Percentiles rank a stretch among this genome's conserved stretches.
Conservation (phyloP, 805 yeast species). For the Scheffersomyces lignosus region DNA sequence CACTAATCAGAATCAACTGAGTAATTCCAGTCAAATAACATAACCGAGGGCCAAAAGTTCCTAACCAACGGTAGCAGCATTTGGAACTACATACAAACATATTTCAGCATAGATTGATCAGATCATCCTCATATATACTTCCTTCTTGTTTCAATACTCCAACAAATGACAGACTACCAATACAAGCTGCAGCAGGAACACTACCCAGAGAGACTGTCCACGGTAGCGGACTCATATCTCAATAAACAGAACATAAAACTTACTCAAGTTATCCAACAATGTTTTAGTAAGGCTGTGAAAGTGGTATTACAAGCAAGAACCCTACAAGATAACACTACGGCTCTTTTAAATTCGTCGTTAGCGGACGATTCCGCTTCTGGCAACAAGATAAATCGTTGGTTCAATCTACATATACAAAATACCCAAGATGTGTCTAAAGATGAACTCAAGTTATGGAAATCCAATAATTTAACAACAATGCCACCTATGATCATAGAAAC, state of each 20-base stretch:
- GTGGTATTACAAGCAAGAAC: constrained; percentile 52
- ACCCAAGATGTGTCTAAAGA: constrained; percentile 43
- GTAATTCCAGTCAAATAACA: no score
- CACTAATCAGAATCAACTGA: no score
- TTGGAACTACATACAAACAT: no score
- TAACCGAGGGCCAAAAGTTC: no score
- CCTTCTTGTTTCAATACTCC: no score
- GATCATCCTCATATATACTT: no score
- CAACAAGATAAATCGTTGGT: constrained; percentile 58
- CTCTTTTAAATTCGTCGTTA: constrained; percentile 9
- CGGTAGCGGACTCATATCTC: constrained; percentile 7
- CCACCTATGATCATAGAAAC: constrained; percentile 90
- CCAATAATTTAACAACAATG: constrained; percentile 41
- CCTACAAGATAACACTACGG: constrained; percentile 14
- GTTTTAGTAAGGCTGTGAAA: constrained; percentile 63
- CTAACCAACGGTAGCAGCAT: no score
- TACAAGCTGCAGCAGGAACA: not conserved
- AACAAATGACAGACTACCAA: no score
- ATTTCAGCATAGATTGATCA: no score
- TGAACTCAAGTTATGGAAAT: constrained; percentile 65
- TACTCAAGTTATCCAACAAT: constrained; percentile 53
- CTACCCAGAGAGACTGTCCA: not conserved
- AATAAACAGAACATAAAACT: constrained; percentile 33
- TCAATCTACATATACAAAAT: constrained; percentile 49
- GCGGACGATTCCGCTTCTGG: constrained; percentile 13